Base-by-base conservation (phyloP, 495 filamentous ascomycete genomes). In the Aspergillus sclerotioniger region DNA sequence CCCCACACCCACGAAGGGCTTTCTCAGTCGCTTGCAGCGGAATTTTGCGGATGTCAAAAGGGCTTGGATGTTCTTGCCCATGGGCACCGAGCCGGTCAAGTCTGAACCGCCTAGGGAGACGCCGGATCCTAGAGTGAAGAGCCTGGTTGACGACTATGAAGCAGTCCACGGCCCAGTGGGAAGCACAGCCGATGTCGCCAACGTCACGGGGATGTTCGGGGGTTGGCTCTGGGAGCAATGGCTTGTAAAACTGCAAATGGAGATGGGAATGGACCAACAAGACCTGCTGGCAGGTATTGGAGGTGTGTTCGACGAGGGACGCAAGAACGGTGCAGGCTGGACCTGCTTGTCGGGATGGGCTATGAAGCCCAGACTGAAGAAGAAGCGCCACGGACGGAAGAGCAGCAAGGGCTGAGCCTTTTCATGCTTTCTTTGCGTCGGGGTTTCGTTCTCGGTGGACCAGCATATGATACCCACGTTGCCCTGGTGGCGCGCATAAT, bases 211-310 rank as follows among this genome's bases (percentile, higher is more conserved):
- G 6, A 65, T 97, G 16, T 83, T 96, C 5, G 94, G 92, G 12
- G 84, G 87, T 25, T 96, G 93, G 91, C 83, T 87, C 62, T 98
- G 93, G 93, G 94, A 98, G 81, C 88, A 90, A 71, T 98, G 94
- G 94, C 82, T 97, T 71, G 67, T 97, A 59, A 90, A 88, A 72
- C 75, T 92, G 65, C 87, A 92, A 70, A 80, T 85, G 68, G 92
- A 96, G 77, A 91, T 89, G 80, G 88, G 87, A 6, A 82, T 84
- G 10, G 84, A 84, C 33, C 74, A 76, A 33, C 78, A 85, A 58
- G 79, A 82, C 12, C 76, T 90, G 37, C 80, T 96, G 57, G 89
- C 92, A 58, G 88, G 87, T 8, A 84, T 97, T 39, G 87, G 87
- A 12, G 81, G 81, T 57, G 83, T 96, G 8, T 76, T 98, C 61